Conservation (phyloP, 495 filamentous ascomycete genomes). For the Aspergillus ostianus region DNA sequence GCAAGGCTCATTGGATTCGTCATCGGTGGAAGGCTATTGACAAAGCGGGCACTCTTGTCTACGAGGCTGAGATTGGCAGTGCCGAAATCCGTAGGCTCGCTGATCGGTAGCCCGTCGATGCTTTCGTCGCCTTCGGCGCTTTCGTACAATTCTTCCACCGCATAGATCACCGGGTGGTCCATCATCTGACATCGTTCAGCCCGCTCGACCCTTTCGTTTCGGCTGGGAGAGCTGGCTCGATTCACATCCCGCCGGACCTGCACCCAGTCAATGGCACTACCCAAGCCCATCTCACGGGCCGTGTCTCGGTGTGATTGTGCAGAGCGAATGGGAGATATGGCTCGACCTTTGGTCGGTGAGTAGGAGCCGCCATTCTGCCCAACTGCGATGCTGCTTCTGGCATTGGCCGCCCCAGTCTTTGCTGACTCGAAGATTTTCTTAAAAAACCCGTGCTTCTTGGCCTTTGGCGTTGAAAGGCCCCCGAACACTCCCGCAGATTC, state of each 20-base stretch:
- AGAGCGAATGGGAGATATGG: conserved; percentile 35
- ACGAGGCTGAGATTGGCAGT: conserved; percentile 78
- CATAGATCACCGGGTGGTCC: conserved; percentile 81
- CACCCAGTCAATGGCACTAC: conserved; percentile 78
- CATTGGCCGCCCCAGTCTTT: conserved; percentile 88
- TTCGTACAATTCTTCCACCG: conserved; percentile 83
- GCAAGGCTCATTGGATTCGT: conserved; percentile 82
- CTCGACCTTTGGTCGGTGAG: conserved; percentile 47
- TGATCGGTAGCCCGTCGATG: conserved; percentile 76
- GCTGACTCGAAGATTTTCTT: conserved; percentile 94
- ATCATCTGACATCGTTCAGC: conserved; percentile 94
- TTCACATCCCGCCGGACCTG: conserved; percentile 95
- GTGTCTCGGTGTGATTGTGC: conserved; percentile 41
- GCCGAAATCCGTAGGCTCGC: conserved; percentile 80
- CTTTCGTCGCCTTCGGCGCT: conserved; percentile 89
- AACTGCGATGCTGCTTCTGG: conserved; percentile 77
- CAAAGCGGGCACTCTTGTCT: conserved; percentile 92
- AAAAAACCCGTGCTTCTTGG: conserved; percentile 91
- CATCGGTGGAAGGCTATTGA: conserved; percentile 84
- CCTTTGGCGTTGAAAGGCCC: conserved; percentile 80
- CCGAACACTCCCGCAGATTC: conserved; percentile 61
- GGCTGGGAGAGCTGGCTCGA: conserved; percentile 85
- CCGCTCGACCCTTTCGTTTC: conserved; percentile 80
- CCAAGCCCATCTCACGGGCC: conserved; percentile 66
- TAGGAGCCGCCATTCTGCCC: conserved; percentile 52